Conservation (phyloP, 805 yeast genomes). For the Lachancea waltii region DNA sequence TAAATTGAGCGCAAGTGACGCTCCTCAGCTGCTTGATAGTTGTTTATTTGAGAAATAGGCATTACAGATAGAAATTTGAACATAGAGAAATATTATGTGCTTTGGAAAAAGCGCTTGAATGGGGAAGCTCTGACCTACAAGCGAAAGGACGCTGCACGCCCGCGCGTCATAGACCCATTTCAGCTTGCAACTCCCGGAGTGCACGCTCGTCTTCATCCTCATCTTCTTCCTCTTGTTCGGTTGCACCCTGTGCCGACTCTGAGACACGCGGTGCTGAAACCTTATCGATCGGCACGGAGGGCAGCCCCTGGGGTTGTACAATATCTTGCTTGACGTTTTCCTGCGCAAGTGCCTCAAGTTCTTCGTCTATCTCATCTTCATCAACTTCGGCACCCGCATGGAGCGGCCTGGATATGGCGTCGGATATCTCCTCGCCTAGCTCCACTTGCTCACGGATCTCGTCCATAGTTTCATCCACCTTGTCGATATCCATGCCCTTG, state of each 20-base stretch:
- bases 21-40: too few relatives aligned
- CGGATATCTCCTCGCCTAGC: slow-evolving; percentile 88
- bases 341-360: slow-evolving; percentile 79
- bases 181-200: slow-evolving; percentile 72
- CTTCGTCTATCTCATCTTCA: slow-evolving; percentile 93
- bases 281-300: slow-evolving; percentile 40
- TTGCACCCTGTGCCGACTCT: slow-evolving; percentile 14
- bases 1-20: slow-evolving; percentile 38
- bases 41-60: background rate
- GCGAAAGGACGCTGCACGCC: slow-evolving; percentile 5
- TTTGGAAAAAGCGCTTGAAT: too few relatives aligned
- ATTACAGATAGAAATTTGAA: background rate
- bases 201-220: slow-evolving; percentile 84
- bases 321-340: slow-evolving; percentile 58
- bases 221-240: slow-evolving; percentile 36
- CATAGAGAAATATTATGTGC: slow-evolving; percentile 1
- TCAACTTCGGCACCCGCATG: slow-evolving; percentile 63
- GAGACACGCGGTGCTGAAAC: slow-evolving; percentile 11
- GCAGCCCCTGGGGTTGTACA: slow-evolving; percentile 31
- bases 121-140: too few relatives aligned
- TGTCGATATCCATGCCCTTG: slow-evolving; percentile 90
- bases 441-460: slow-evolving; percentile 96
- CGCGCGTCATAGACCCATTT: slow-evolving; percentile 61
- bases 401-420: slow-evolving; percentile 91
- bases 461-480: slow-evolving; percentile 97